Conservation (phyloP, 371 early-diverging fungal species). For the Agmasoma carcini region DNA sequence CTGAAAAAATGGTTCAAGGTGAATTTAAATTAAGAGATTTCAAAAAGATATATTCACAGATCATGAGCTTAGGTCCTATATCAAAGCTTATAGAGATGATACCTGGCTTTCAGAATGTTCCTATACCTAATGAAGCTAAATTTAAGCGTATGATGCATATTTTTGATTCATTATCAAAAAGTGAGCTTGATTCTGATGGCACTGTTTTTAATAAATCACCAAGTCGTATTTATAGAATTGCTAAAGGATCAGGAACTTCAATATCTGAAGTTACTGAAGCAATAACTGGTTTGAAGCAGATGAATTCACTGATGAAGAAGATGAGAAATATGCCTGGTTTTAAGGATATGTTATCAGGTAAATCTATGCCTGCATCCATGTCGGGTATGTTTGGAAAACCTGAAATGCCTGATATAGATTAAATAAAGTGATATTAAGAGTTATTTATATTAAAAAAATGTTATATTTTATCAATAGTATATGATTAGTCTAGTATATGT, state of each 20-base stretch:
- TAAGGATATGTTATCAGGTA: constrained; percentile 17
- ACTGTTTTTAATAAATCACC: constrained; percentile 65
- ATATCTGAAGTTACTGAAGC: constrained; percentile 69
- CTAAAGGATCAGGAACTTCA: constrained; percentile 71
- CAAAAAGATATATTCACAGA: constrained; percentile 79
- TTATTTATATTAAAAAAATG: too few relatives aligned
- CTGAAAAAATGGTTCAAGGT: constrained; percentile 76
- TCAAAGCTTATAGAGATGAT: constrained; percentile 88
- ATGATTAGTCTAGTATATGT: too few relatives aligned
- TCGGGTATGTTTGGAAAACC: too few relatives aligned
- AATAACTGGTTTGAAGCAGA: constrained; percentile 63
- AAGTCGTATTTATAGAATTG: constrained; percentile 66
- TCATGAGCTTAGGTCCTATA: constrained; percentile 76
- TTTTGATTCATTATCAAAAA: constrained; percentile 86
- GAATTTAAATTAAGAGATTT: constrained; percentile 74
- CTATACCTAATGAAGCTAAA: constrained; percentile 58
- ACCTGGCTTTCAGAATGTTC: constrained; percentile 76
- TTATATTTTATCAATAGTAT: too few relatives aligned
- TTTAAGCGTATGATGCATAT: constrained; percentile 72
- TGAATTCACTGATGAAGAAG: constrained; percentile 77
- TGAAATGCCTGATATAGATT: too few relatives aligned
- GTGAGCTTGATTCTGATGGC: constrained; percentile 77
- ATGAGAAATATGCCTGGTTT: constrained; percentile 59
- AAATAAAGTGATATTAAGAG: too few relatives aligned
- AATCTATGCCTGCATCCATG: too few relatives aligned